Base-by-base conservation (phyloP, 176 grass and related monocot genomes). In the Oryza glumipatula region DNA sequence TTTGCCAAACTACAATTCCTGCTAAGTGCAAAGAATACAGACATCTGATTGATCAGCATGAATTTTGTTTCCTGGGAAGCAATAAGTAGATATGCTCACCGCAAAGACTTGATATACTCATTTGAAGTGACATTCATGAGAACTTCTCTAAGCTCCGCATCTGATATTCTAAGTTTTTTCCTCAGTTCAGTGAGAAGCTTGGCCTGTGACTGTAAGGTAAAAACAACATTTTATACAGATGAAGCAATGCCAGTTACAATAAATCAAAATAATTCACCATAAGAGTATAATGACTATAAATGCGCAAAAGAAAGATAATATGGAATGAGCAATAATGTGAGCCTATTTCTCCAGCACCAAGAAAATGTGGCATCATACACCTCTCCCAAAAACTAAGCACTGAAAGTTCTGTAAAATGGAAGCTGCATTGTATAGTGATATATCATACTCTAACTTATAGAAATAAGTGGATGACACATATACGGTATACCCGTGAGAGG, bases 121-220 rank as follows among this genome's bases (percentile, higher is more conserved):
- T 97, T 83, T 79, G 83, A 88, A 77, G 69, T 92, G 46, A 92
- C 65, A 45, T 81, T 78, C 52, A 66, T 83, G 72, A 97, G 70
- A 83, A 92, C 85, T 76, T 94, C 87, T 86, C 74, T 84, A 88
- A 94, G 89, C 78, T 94, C 94, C 68, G 39, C 56, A 61, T 88
- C 73, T 17, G 85, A 94, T 94, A 94, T 84, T 78, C 80, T 92
- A 73, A 97, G 85, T 84, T 92, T 80, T 22, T 81, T 92, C 72
- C 83, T 94, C 39, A 94, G 67, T 67, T 92, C 71, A 64, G 72
- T 58, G 73, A 97, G 88, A 88, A 97, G 79, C 56, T 46, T 88
- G 67, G 74, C 87, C 82, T 92, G 89, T 67, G 75, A 86, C 88
- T 92, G 74, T 54, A 77, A 84, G 65, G 63, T 76, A 77, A 76